Percentiles rank a stretch among this genome's conserved stretches.
phyloP scores from a whole-genome alignment of 441 rosid species.

The Pelargonium citronellum region DNA sequence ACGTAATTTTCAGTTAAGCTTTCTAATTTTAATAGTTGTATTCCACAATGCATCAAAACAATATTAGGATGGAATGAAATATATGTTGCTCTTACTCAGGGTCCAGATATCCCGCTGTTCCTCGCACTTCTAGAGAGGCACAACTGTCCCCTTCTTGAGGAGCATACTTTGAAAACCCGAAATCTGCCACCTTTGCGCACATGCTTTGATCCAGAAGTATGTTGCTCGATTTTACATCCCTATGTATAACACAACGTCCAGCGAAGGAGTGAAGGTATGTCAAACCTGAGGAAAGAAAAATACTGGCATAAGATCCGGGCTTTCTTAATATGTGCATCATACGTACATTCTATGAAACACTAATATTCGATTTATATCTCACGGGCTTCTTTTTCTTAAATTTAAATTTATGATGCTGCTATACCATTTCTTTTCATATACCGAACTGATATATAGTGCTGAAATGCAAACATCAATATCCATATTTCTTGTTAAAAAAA shows the following conservation, averaged over 20 bases:
- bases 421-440: neutral
- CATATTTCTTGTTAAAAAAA: neutral
- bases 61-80: neutral
- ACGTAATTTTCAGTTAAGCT: neutral
- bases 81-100: conserved; percentile 45
- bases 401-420: neutral
- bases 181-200: conserved; percentile 71
- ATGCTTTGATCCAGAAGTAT: conserved; percentile 67
- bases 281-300: conserved; percentile 42
- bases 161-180: conserved; percentile 74
- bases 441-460: neutral
- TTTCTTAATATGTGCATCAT: neutral
- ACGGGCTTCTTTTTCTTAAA: too few relatives aligned
- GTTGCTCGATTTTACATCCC: conserved; percentile 80
- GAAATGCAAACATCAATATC: neutral
- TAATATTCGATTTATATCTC: neutral
- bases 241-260: conserved; percentile 52
- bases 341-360: neutral
- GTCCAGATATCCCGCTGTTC: conserved; percentile 74
- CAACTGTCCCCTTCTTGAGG: conserved; percentile 75
- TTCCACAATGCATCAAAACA: neutral
- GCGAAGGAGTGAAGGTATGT: conserved; percentile 53
- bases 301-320: conserved; percentile 7
- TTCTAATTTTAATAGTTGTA: neutral
- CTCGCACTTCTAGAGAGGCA: conserved; percentile 70